These are phyloP conservation scores for Wickerhamiella galacta DNA, from an alignment of 805 yeast species.

Conservation along the genomic window DNA sequence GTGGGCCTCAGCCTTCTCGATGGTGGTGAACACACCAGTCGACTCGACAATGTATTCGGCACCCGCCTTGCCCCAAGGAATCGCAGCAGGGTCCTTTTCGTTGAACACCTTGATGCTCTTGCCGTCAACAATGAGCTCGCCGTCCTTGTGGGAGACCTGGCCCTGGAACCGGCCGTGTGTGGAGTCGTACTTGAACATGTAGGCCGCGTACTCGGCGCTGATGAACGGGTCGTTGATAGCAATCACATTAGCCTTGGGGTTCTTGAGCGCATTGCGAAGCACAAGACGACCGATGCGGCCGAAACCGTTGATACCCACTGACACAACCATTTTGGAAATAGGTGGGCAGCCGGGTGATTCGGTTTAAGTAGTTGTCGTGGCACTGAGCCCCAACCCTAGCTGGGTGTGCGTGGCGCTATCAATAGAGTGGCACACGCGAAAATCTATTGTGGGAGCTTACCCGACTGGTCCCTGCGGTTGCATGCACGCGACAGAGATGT, in stretches of 20 bases:
- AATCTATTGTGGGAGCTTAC: too few relatives aligned
- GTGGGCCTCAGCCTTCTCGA: constrained; percentile 71
- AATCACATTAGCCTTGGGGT: constrained; percentile 64
- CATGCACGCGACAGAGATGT: too few relatives aligned
- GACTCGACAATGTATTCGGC: constrained; percentile 80
- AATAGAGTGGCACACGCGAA: too few relatives aligned
- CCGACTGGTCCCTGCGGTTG: too few relatives aligned
- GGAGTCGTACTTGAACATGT: constrained; percentile 91
- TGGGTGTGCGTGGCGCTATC: too few relatives aligned
- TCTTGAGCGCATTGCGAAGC: constrained; percentile 59
- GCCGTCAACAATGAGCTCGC: constrained; percentile 51
- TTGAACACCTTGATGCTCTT: constrained; percentile 48
- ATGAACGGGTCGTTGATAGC: constrained; percentile 90
- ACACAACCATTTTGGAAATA: constrained; percentile 26
- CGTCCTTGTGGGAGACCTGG: constrained; percentile 43
- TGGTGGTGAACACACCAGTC: constrained; percentile 81
- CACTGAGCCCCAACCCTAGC: too few relatives aligned
- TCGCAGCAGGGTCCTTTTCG: constrained; percentile 70
- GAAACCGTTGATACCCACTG: constrained; percentile 85
- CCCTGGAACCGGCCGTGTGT: constrained; percentile 81
- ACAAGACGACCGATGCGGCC: constrained; percentile 88
- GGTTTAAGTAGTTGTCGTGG: too few relatives aligned
- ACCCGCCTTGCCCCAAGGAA: constrained; percentile 70
- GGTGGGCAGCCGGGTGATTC: background rate
- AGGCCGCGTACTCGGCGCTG: constrained; percentile 78